Evolutionary conservation across 495 filamentous ascomycete genomes (phyloP).

Genomic region (Neurospora sublineolata): DNA sequence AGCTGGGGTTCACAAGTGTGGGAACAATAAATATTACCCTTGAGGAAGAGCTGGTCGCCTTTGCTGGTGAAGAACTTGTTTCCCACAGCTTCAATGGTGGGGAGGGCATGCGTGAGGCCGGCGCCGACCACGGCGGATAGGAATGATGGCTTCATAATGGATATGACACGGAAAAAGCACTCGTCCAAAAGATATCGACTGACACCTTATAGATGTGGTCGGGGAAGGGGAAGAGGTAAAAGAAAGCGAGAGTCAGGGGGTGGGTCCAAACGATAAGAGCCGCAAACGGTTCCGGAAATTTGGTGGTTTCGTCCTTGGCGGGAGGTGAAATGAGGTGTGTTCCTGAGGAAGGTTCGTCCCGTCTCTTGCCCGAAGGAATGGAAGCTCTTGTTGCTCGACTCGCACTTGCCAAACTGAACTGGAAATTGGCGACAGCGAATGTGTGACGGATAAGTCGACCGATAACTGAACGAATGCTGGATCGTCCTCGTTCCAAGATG

Average conservation of each 20-base stretch:
- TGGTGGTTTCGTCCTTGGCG: neutral
- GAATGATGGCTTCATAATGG: slow-evolving; percentile 12
- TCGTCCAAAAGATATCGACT: neutral
- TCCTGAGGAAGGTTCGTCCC: neutral
- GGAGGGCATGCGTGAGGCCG: slow-evolving; percentile 24
- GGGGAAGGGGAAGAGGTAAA: neutral
- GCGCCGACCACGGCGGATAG: slow-evolving; percentile 22
- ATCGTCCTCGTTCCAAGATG: neutral
- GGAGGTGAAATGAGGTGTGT: neutral
- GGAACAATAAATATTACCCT: slow-evolving; percentile 40
- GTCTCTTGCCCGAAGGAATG: neutral
- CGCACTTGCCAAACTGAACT: neutral
- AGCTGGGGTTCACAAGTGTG: neutral
- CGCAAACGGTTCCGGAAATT: neutral
- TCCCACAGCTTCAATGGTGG: slow-evolving; percentile 58
- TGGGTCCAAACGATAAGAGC: neutral
- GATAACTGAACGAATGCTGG: neutral
- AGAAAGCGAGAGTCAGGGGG: neutral
- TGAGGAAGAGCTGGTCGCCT: slow-evolving; percentile 71
- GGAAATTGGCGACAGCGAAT: neutral
- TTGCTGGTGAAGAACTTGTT: slow-evolving; percentile 74
- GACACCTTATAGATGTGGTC: neutral
- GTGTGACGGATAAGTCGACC: neutral
- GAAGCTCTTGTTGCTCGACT: neutral
- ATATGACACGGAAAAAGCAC: neutral